Conservation (phyloP, 495 filamentous ascomycete species). For the Trichocladium uniseriatum region DNA sequence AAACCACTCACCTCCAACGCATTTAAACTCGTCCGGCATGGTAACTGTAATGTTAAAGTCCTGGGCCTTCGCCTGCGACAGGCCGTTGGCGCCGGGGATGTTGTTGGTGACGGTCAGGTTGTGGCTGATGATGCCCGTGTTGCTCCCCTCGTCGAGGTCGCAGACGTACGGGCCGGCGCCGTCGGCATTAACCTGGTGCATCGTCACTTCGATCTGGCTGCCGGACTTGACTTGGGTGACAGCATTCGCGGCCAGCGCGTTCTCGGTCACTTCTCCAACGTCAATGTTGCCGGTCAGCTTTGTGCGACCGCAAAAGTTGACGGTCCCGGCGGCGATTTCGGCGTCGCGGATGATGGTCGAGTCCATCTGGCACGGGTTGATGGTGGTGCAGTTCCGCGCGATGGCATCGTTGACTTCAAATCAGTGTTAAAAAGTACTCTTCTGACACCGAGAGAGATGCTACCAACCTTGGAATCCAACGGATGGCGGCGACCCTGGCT, state of each 20-base stretch:
- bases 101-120: slow-evolving; percentile 38
- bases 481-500: slow-evolving; percentile 29
- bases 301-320: slow-evolving; percentile 43
- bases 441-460: too few relatives aligned
- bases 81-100: slow-evolving; percentile 26
- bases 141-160: slow-evolving; percentile 38
- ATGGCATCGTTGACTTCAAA: slow-evolving; percentile 30
- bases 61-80: slow-evolving; percentile 34
- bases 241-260: slow-evolving; percentile 32
- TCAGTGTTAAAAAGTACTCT: too few relatives aligned
- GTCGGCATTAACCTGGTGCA: slow-evolving; percentile 49
- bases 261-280: slow-evolving; percentile 45
- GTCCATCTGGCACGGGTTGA: slow-evolving; percentile 46
- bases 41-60: slow-evolving; percentile 38
- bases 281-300: slow-evolving; percentile 46
- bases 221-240: slow-evolving; percentile 38
- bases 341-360: slow-evolving; percentile 45
- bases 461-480: slow-evolving; percentile 30
- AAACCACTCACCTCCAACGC: neutral
- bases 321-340: slow-evolving; percentile 37
- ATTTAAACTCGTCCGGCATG: slow-evolving; percentile 25
- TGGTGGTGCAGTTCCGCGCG: slow-evolving; percentile 41
- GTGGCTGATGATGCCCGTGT: slow-evolving; percentile 34
- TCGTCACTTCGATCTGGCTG: slow-evolving; percentile 31
- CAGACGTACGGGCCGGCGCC: slow-evolving; percentile 47